Conservation (phyloP, 2,329 filamentous ascomycete species). For the Fusarium chuoi region DNA sequence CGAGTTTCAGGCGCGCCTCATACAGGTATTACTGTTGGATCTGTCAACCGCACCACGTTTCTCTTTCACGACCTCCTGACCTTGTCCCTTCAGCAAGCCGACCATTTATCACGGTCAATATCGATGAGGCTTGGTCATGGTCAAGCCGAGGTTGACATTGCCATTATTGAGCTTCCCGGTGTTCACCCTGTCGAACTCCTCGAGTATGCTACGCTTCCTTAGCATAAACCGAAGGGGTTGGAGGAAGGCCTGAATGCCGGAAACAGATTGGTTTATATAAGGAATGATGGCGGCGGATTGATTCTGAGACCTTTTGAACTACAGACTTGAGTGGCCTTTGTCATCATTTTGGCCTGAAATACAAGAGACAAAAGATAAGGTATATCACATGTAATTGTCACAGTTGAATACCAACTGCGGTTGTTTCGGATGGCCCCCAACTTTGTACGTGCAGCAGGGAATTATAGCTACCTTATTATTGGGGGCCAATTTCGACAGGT, state of each 20-base stretch:
- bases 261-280: not conserved
- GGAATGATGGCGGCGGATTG: accelerated
- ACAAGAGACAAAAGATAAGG: not conserved
- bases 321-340: not conserved
- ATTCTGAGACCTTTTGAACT: not conserved
- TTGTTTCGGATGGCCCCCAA: not conserved
- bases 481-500: not conserved
- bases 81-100: too few relatives aligned
- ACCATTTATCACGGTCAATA: too few relatives aligned
- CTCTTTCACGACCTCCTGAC: too few relatives aligned
- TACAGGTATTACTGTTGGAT: too few relatives aligned
- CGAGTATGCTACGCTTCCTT: not conserved
- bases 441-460: not conserved
- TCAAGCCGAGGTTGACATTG: too few relatives aligned
- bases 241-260: not conserved
- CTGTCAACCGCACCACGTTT: too few relatives aligned
- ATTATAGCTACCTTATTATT: not conserved
- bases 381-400: not conserved
- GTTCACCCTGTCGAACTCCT: not conserved
- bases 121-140: too few relatives aligned
- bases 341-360: not conserved
- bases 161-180: too few relatives aligned
- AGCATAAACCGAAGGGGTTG: not conserved
- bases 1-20: too few relatives aligned
- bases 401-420: not conserved